Evolutionary conservation across 495 filamentous ascomycete species (phyloP).

Genomic region (Tetracladium marchalianum): DNA sequence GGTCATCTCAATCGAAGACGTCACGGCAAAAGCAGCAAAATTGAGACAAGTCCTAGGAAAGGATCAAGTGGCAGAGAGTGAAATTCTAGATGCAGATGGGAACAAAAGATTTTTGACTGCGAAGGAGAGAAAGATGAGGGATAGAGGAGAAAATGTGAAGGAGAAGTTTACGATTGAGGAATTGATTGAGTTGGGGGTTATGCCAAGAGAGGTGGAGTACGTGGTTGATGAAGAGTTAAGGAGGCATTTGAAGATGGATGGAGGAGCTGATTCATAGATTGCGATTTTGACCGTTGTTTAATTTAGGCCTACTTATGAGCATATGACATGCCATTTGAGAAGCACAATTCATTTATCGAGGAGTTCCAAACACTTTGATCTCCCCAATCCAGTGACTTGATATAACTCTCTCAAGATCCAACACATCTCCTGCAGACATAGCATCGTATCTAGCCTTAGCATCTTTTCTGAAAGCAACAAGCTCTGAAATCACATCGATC

Average conservation of each 20-base stretch:
- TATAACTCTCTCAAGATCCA: constrained; percentile 3
- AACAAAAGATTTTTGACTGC: too few relatives aligned
- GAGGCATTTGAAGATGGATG: constrained; percentile 21
- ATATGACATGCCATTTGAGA: too few relatives aligned
- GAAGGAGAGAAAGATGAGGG: constrained; percentile 20
- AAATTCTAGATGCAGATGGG: constrained; percentile 14
- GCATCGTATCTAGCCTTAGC: constrained; percentile 6
- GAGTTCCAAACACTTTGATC: constrained; percentile 4
- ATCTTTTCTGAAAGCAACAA: constrained; percentile 6
- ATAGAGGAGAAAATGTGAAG: constrained; percentile 8
- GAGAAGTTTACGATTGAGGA: constrained; percentile 17
- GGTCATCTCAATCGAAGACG: constrained; percentile 47
- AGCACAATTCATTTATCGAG: too few relatives aligned
- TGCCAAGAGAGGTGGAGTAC: constrained; percentile 39
- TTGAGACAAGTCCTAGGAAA: constrained; percentile 23
- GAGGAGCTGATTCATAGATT: too few relatives aligned
- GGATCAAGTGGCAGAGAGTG: not conserved
- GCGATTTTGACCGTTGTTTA: too few relatives aligned
- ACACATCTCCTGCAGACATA: not conserved
- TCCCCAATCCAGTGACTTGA: constrained; percentile 14
- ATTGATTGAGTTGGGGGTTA: constrained; percentile 26
- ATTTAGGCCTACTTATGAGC: too few relatives aligned
- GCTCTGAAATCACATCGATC: constrained; percentile 9
- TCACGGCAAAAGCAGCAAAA: constrained; percentile 40
- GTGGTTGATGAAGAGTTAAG: constrained; percentile 28